Percentiles rank a stretch among this genome's conserved stretches.
These are phyloP conservation scores for Candida vaughaniae DNA, from an alignment of 805 yeast genomes.

Conservation along the genomic window DNA sequence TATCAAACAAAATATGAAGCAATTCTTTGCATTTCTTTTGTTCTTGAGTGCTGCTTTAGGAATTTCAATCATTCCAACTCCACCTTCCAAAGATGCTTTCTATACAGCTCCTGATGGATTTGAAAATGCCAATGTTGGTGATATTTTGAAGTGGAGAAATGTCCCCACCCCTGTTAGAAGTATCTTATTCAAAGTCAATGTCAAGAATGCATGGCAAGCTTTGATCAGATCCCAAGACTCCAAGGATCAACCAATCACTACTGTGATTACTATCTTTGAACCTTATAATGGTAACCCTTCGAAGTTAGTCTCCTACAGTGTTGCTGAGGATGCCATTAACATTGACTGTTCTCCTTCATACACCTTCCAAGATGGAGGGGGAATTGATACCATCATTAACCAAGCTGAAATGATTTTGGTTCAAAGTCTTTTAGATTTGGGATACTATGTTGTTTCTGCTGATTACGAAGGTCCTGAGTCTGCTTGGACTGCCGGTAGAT, in stretches of 20 bases:
- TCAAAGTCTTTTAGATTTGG: slow-evolving; percentile 21
- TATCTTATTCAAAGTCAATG: slow-evolving; percentile 16
- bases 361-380: slow-evolving; percentile 18
- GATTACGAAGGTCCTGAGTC: slow-evolving; percentile 34
- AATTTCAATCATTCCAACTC: neutral
- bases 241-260: slow-evolving; percentile 21
- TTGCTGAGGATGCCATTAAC: slow-evolving; percentile 26
- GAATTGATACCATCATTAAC: slow-evolving; percentile 10
- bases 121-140: slow-evolving; percentile 19
- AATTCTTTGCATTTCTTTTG: neutral
- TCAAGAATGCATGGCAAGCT: slow-evolving; percentile 22
- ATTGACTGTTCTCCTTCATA: slow-evolving; percentile 26
- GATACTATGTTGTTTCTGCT: slow-evolving; percentile 24
- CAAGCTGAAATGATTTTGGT: slow-evolving; percentile 17
- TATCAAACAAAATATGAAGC: neutral
- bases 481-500: slow-evolving; percentile 28
- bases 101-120: slow-evolving; percentile 20
- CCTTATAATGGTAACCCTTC: slow-evolving; percentile 25
- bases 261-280: slow-evolving; percentile 23
- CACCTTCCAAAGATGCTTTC: slow-evolving; percentile 21
- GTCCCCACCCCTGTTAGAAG: slow-evolving; percentile 19
- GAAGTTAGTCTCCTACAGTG: slow-evolving; percentile 24
- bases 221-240: slow-evolving; percentile 21
- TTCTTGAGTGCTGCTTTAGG: slow-evolving; percentile 3
- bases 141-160: slow-evolving; percentile 20